Evolutionary conservation across 768 basidiomycete species (phyloP), one percentile per base, ranked within the genome.

Genomic region (Boletus rubropictus): DNA sequence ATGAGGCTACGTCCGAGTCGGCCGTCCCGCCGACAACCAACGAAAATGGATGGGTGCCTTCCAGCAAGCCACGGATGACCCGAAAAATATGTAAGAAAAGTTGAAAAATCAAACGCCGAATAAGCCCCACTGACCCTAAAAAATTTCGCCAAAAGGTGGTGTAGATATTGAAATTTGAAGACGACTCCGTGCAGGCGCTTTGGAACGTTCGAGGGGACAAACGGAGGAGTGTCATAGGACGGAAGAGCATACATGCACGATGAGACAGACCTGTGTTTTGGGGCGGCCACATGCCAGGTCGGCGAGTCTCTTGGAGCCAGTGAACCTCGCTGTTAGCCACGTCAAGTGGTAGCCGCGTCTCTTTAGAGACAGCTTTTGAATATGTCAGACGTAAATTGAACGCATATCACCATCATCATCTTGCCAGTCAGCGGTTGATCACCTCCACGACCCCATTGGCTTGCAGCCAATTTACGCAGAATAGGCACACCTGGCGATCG

Each of bases 171-270:
- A 17, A 17, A 33, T 33, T n/a, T n/a, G 20, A 39, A 22, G 39
- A 42, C n/a, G 34, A 29, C 18, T 5, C 4, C 29, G 12, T 31
- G 29, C 14, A 31, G 4, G 12, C 5, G 14, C 14, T 31, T 37
- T 46, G 43, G 21, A 62, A 63, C 61, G 61, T 58, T 61, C 60
- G 39, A 45, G 55, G 60, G 60, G 35, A 50, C 20, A 35, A 31
- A 47, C 18, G 41, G 38, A 48, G 36, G 24, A 41, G n/a, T n/a
- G n/a, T n/a, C 40, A 44, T 41, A 46, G 51, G 42, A 29, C 2
- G 21, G 49, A 22, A 25, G n/a, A 28, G 39, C 49, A 42, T 42
- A 31, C 32, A 44, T 28, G 25, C 24, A 25, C 24, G 14, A 3
- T 15, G 12, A 14, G 29, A 14, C 14, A 14, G 29, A 31, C 29